Evolutionary conservation across 306 rosid genomes (phyloP).

Genomic region (Vigna mungo): DNA sequence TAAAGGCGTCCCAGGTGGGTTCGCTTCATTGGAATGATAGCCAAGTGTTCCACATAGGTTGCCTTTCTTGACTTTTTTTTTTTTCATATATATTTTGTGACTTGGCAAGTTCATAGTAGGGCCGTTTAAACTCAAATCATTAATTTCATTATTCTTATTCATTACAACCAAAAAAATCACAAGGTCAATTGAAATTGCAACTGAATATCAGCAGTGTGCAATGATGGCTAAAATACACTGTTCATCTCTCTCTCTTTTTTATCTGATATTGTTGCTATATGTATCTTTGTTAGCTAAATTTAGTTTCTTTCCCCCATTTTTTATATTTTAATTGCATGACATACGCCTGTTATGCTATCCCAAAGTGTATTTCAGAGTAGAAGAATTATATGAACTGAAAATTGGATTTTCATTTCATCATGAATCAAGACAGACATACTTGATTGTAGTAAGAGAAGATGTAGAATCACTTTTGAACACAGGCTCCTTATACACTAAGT

Average conservation of each 20-base stretch:
- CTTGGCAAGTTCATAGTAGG: neutral
- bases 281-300: no score
- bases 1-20: neutral
- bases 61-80: neutral
- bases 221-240: no score
- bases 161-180: neutral
- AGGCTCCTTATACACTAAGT: constrained; percentile 13
- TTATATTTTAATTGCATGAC: no score
- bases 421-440: constrained; percentile 7
- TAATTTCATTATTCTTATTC: neutral
- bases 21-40: neutral
- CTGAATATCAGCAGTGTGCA: no score
- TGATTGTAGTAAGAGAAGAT: neutral
- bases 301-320: no score
- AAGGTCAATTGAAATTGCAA: no score
- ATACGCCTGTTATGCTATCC: no score
- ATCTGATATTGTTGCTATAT: no score
- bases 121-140: neutral
- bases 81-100: neutral
- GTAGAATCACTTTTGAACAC: neutral
- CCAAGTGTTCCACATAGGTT: neutral
- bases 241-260: no score
- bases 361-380: neutral
- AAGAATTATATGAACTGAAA: neutral
- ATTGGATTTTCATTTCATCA: neutral